Base-by-base conservation (phyloP, 306 rosid species). In the Crataegus laevigata region DNA sequence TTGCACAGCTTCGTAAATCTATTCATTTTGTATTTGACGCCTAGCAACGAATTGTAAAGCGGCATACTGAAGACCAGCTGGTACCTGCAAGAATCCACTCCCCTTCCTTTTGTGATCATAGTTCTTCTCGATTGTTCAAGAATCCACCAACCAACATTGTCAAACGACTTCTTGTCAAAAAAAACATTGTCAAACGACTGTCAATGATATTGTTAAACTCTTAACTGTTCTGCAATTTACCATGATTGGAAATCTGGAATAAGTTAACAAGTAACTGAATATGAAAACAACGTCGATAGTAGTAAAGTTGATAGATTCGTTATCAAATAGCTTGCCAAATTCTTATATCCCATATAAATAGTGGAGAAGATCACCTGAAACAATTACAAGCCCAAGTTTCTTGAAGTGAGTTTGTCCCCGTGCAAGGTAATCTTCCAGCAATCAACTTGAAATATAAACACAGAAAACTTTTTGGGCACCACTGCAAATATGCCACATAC, bases 401-500 rank as follows among this genome's bases (percentile, higher is more conserved):
- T 88, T 66, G 96, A 89, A 72, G 81, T 71, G 68, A 90, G 94
- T 82, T 90, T 91, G 84, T 91, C 92, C 68, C 96, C 97, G 3
- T 80, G 87, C 81, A 94, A 71, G 28, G 97, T 91, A 67, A 90
- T 82, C 84, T 94, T 90, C 91, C 91, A 91, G 86, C 93, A 61
- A 88, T 90, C 92, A 76, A 85, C 90, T 85, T 81, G 91, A 78
- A 90, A 77, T 15, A 91, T 80, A 78, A 90, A 94, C 63, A 89
- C 88, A 52, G 96, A 90, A 73, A 36, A 71, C 83, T 59, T 90
- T 82, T 90, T 94, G 36, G 97, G 97, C 77, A 91, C 90, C 85
- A 91, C 98, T 94, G 96, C 85, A 76, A 72, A 73, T 66, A 54
- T 28, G 36, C 36, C 66, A 43, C 12, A 71, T 65, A 9, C 18